phyloP scores from a whole-genome alignment of 129 eudicot genomes.

The Ambrosia trifida region DNA sequence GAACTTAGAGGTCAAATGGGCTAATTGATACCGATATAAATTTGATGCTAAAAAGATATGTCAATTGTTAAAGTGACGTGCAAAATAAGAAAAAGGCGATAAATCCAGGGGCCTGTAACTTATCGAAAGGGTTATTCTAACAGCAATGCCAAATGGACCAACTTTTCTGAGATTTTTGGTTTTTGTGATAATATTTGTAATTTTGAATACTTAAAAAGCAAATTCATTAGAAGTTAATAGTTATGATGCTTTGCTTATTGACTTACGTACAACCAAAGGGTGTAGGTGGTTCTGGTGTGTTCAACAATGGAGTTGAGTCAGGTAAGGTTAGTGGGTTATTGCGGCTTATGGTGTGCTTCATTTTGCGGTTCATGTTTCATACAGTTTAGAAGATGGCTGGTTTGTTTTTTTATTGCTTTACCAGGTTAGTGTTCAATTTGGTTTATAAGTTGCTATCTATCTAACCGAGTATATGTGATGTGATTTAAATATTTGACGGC shows the following conservation, averaged over 20 bases:
- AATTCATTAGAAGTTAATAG: not conserved
- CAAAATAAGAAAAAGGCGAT: not conserved
- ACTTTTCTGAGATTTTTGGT: not conserved
- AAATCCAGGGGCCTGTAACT: not conserved
- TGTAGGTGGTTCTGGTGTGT: conserved; percentile 14
- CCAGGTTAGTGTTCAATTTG: too few relatives aligned
- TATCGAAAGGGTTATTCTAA: not conserved
- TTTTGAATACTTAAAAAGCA: not conserved
- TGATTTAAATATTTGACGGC: too few relatives aligned
- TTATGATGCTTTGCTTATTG: not conserved
- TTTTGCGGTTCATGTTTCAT: conserved; percentile 8
- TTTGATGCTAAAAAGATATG: too few relatives aligned
- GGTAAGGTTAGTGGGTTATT: conserved; percentile 19
- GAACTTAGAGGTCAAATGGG: too few relatives aligned
- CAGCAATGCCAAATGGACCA: not conserved
- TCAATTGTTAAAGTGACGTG: too few relatives aligned
- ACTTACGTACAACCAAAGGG: not conserved
- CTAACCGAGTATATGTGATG: too few relatives aligned
- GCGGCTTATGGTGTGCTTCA: conserved; percentile 16
- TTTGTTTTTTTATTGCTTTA: too few relatives aligned
- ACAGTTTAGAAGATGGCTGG: conserved; percentile 28
- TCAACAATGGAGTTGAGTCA: conserved; percentile 26
- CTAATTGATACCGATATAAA: too few relatives aligned
- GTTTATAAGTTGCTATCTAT: too few relatives aligned
- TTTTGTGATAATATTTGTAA: not conserved